Percentiles rank a stretch among this genome's conserved stretches.
phyloP scores from a whole-genome alignment of 208 protist species.

The Zelonia costaricensis region DNA sequence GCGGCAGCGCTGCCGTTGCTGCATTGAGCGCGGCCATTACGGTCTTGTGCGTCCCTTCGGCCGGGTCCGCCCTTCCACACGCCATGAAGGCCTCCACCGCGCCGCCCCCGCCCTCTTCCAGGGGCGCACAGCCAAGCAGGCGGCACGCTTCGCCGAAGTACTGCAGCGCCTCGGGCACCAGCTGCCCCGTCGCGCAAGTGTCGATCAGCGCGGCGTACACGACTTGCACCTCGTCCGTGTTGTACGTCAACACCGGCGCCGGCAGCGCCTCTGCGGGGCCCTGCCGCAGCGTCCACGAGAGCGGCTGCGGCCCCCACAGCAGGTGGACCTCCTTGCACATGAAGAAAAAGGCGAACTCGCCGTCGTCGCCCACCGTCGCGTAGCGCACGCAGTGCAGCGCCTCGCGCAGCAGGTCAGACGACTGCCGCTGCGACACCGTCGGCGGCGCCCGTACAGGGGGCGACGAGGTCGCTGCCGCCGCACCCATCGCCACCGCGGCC shows the following conservation, averaged over 20 bases:
- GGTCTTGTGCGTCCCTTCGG: too few species aligned
- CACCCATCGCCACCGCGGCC: neutral
- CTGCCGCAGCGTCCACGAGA: neutral
- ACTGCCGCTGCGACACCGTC: neutral
- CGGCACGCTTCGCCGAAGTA: conserved; percentile 51
- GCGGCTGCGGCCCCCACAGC: conserved; percentile 23
- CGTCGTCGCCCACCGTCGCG: conserved; percentile 64
- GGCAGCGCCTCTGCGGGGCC: neutral
- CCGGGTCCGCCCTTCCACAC: neutral
- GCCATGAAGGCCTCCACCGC: conserved; percentile 7
- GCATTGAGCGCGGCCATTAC: too few species aligned
- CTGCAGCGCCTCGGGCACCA: conserved; percentile 41
- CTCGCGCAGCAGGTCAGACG: conserved; percentile 1
- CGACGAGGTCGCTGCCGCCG: neutral
- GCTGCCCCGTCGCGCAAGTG: conserved; percentile 55
- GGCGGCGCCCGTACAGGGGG: neutral
- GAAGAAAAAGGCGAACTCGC: conserved; percentile 72
- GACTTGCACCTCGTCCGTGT: conserved; percentile 31
- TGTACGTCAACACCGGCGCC: conserved; percentile 6
- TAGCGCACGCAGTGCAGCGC: conserved; percentile 35
- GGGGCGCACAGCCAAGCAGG: conserved; percentile 21
- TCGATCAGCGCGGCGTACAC: conserved; percentile 69
- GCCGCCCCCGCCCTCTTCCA: conserved; percentile 11
- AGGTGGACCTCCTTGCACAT: conserved; percentile 43
- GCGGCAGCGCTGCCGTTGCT: too few species aligned